Base-by-base conservation (phyloP, 305 asterid species). In the Lippia alba region DNA sequence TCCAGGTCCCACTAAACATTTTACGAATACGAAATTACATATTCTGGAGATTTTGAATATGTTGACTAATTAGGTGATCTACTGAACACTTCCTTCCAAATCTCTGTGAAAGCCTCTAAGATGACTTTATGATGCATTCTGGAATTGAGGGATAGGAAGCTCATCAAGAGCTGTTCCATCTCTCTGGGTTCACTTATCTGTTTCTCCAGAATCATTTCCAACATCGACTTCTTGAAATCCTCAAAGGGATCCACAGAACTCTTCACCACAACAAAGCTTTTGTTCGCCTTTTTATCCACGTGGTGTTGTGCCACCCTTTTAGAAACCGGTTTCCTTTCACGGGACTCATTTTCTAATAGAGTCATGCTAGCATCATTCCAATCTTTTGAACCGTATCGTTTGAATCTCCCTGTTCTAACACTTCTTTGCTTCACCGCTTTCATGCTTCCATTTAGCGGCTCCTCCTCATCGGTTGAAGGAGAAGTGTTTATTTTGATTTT, bases 201-300 rank as follows among this genome's bases (percentile, higher is more conserved):
- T 64, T 87, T 89, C 74, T 87, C 95, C 69, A 83, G 5, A 56
- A 87, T 86, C 96, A 89, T 89, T 69, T 91, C 97, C 77, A 68
- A 18, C 94, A 91, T 91, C 3, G 96, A 89, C 30, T 68, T 87
- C 93, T 82, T 91, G 85, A 91, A 91, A 83, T 89, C 97, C 71
- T 86, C 75, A 20, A 67, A 79, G 3, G 97, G 97, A 44, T 87
- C 85, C 14, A 36, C 78, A 1, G 96, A 89, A 73, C 63, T 83
- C 91, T 91, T 89, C 85, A 80, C 78, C 78, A 89, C 78, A 12
- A 84, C 84, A 33, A 81, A 88, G 64, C 90, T 85, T 64, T 78
- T 79, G 12, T 74, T 74, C 70, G 67, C 84, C 60, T 67, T 68
- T 19, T 77, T 82, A 46, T 74, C 81, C 70, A 14, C 81, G 72